phyloP scores from a whole-genome alignment of 257 asterid genomes.

The Ocimum tenuiflorum region DNA sequence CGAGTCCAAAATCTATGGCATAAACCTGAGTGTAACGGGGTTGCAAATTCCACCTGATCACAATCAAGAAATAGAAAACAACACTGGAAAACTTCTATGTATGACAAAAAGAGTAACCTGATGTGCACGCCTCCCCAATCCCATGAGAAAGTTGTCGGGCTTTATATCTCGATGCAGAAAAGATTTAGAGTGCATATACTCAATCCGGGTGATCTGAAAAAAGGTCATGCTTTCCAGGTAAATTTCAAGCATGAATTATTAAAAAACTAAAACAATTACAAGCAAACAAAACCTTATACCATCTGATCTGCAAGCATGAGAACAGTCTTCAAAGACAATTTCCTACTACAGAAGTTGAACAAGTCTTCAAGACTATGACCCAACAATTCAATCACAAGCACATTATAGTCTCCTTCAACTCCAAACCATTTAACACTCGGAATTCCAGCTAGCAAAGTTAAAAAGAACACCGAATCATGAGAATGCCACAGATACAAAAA shows the following conservation, averaged over 20 bases:
- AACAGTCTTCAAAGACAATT: constrained; percentile 79
- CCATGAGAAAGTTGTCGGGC: constrained; percentile 86
- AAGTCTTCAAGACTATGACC: constrained; percentile 96
- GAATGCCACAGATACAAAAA: constrained; percentile 8
- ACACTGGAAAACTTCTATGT: neutral
- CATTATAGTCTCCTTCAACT: constrained; percentile 90
- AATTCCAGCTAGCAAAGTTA: constrained; percentile 55
- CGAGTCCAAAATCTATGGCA: constrained; percentile 81
- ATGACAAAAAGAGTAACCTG: constrained; percentile 41
- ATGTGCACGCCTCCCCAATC: constrained; percentile 79
- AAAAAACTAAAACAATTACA: neutral
- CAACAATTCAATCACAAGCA: constrained; percentile 80
- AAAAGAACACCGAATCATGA: constrained; percentile 3
- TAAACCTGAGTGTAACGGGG: constrained; percentile 46
- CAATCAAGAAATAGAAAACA: neutral
- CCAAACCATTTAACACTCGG: constrained; percentile 83
- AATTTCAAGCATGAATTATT: neutral
- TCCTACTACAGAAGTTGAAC: constrained; percentile 79
- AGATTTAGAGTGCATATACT: constrained; percentile 61
- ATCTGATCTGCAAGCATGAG: constrained; percentile 94
- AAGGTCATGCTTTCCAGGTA: neutral
- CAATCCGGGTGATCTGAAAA: constrained; percentile 66
- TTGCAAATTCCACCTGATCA: constrained; percentile 13
- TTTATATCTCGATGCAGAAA: constrained; percentile 83
- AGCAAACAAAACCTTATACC: constrained; percentile 31